phyloP scores from a whole-genome alignment of 306 rosid genomes.

The Dalbergia cultrata region DNA sequence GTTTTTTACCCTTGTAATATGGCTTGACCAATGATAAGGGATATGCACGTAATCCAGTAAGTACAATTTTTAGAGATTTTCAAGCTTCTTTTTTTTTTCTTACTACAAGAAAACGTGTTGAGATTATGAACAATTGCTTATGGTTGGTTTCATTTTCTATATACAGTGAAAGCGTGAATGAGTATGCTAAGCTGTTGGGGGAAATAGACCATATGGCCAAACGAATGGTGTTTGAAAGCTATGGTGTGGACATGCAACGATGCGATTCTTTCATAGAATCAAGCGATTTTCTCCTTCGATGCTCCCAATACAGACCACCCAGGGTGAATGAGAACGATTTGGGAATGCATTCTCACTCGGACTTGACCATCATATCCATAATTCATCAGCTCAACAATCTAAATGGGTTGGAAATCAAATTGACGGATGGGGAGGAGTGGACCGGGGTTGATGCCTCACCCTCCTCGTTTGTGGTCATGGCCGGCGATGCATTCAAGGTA shows the following conservation, averaged over 20 bases:
- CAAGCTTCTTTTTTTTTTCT: too few relatives aligned
- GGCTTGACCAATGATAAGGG: too few relatives aligned
- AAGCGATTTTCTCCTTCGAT: conserved; percentile 47
- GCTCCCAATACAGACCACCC: conserved; percentile 42
- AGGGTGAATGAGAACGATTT: conserved; percentile 31
- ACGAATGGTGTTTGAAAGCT: conserved; percentile 60
- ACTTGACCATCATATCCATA: conserved; percentile 36
- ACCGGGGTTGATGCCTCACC: conserved; percentile 36
- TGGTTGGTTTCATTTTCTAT: background rate
- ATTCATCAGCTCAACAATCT: conserved; percentile 52
- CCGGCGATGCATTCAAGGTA: conserved; percentile 56
- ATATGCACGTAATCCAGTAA: too few relatives aligned
- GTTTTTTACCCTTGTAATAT: too few relatives aligned
- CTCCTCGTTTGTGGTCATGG: conserved; percentile 48
- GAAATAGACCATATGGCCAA: conserved; percentile 38
- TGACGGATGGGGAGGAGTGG: conserved; percentile 48
- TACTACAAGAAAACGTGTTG: background rate
- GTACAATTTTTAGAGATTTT: too few relatives aligned
- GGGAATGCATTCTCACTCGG: conserved; percentile 50
- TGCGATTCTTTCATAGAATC: conserved; percentile 38
- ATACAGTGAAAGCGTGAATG: conserved; percentile 37
- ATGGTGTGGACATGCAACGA: conserved; percentile 44
- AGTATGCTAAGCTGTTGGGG: conserved; percentile 43
- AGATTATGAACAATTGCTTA: background rate
- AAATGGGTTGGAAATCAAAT: conserved; percentile 51